Evolutionary conservation across 345 rosid genomes (phyloP).

Genomic region (Syzygium jambos): DNA sequence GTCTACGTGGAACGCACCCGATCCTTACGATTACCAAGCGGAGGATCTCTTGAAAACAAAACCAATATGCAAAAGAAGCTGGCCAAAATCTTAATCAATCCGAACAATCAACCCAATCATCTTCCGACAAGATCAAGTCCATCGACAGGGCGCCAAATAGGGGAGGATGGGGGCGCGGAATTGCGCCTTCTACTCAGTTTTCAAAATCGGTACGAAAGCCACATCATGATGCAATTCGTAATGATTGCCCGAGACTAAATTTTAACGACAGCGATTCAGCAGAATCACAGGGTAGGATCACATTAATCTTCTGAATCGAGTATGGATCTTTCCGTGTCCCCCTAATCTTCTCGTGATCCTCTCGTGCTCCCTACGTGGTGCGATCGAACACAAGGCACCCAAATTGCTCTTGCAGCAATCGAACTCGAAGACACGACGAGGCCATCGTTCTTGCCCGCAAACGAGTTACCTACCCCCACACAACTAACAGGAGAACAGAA

Average conservation of each 20-base stretch:
- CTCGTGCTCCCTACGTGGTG: neutral
- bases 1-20: neutral
- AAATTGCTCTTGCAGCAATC: neutral
- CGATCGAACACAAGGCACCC: neutral
- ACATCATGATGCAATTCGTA: neutral
- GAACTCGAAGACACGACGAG: neutral
- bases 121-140: neutral
- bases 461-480: neutral
- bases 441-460: neutral
- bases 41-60: neutral
- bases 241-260: neutral
- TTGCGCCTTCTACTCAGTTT: neutral
- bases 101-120: neutral
- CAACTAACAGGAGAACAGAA: neutral
- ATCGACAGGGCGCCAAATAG: neutral
- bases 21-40: neutral
- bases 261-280: neutral
- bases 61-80: neutral
- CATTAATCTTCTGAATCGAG: neutral
- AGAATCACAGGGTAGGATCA: neutral
- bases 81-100: neutral
- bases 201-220: neutral
- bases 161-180: neutral
- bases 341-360: neutral
- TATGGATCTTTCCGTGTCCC: neutral